Evolutionary conservation across 192 early-diverging fungal genomes (phyloP), one percentile per base, ranked within the genome.

Genomic region (Globomyces pollinis-pini): DNA sequence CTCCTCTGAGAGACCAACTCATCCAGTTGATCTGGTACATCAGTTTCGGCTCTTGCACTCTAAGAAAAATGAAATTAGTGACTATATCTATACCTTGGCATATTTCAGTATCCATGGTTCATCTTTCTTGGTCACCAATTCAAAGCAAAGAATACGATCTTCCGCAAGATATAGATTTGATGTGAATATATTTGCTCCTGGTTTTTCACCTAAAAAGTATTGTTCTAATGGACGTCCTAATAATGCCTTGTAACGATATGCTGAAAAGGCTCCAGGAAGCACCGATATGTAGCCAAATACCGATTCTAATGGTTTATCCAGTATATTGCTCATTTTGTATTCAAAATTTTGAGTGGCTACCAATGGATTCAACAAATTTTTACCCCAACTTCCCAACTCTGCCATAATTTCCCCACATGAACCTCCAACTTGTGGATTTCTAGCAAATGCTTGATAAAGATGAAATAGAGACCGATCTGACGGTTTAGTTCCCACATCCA

Each of bases 271-370:
- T 59, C 89, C 87, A 5, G 93, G 93, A 11, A 96, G 70, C 36
- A 94, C 93, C 0, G 89, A 88, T 54, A 96, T 96, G 76, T 94
- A 91, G 18, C 93, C 93, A 84, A 94, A 93, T 21, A 89, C 78
- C 8, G 86, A 88, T 62, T 91, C 89, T 18, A 91, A 57, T 16
- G 88, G 88, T 50, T 90, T 90, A 60, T 90, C 88, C n/a, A 90
- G 69, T 67, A 90, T 89, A 61, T 80, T 81, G 39, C 84, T 87
- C 81, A 95, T 95, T 63, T 94, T 95, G 71, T 89, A 90, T 67
- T 90, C 88, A 69, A 90, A 90, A 59, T 90, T 89, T 57, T 90
- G 88, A 1, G 85, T 68, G 3, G 88, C 88, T 5, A 89, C 86
- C 4, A 90, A 43, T 1, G 88, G 88, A 51, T 87, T 90, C 38